Evolutionary conservation across 495 filamentous ascomycete species (phyloP).

Genomic region (Echria macrotheca): DNA sequence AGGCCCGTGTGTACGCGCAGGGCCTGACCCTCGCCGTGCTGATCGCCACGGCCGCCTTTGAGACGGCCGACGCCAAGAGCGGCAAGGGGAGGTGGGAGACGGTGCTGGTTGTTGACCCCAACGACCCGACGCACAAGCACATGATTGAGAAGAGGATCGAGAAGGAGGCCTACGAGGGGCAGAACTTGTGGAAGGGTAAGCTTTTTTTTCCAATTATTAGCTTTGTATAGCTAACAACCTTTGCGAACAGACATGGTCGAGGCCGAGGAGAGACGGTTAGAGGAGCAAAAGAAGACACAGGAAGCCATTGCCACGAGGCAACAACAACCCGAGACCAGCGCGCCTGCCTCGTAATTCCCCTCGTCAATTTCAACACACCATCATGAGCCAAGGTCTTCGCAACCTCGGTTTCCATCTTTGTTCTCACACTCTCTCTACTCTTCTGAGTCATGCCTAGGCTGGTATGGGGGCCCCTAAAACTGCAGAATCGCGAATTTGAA

Average conservation of each 20-base stretch:
- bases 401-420: too few species aligned
- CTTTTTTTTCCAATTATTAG: too few species aligned
- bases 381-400: too few species aligned
- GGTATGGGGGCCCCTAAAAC: too few species aligned
- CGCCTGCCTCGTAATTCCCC: background rate
- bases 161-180: constrained; percentile 66
- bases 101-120: constrained; percentile 63
- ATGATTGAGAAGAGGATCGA: constrained; percentile 66
- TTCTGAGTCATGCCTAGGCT: too few species aligned
- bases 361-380: background rate
- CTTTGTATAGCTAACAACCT: too few species aligned
- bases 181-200: constrained; percentile 82
- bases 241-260: constrained; percentile 77
- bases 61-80: constrained; percentile 73
- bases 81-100: constrained; percentile 74
- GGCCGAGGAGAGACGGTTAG: constrained; percentile 65
- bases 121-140: constrained; percentile 66
- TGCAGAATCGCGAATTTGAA: too few species aligned
- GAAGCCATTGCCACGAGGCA: constrained; percentile 6
- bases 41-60: constrained; percentile 80
- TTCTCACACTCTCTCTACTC: constrained; percentile 3
- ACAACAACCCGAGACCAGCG: constrained; percentile 10
- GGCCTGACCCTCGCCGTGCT: constrained; percentile 86
- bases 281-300: constrained; percentile 48
- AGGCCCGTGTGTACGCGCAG: constrained; percentile 98